These are phyloP conservation scores for Kandelia obovata DNA, from an alignment of 345 rosid species.

Conservation along the genomic window DNA sequence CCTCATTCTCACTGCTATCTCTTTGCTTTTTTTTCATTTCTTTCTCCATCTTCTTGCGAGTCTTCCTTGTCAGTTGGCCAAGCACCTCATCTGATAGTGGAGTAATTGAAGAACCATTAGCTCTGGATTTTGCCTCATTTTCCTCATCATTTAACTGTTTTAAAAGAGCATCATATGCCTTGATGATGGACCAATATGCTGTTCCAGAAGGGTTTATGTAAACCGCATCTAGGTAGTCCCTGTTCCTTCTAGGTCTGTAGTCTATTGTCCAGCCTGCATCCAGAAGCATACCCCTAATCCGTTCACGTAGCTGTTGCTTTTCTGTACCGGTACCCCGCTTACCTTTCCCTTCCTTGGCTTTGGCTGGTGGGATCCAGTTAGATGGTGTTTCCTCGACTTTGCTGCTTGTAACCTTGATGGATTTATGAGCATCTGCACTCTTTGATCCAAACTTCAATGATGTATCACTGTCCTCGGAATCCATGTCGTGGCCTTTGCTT, in stretches of 20 bases:
- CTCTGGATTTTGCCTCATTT: slow-evolving; percentile 18
- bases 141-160: slow-evolving; percentile 30
- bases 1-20: slow-evolving; percentile 16
- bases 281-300: slow-evolving; percentile 62
- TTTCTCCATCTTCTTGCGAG: slow-evolving; percentile 34
- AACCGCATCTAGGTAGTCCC: slow-evolving; percentile 36
- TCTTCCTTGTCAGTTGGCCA: slow-evolving; percentile 30
- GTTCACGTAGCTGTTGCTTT: slow-evolving; percentile 87
- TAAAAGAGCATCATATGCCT: slow-evolving; percentile 37
- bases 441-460: slow-evolving; percentile 20
- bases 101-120: slow-evolving; percentile 14
- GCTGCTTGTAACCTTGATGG: slow-evolving; percentile 21
- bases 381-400: slow-evolving; percentile 42
- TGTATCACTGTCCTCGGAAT: slow-evolving; percentile 30
- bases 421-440: not conserved
- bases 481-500: slow-evolving; percentile 5
- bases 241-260: slow-evolving; percentile 36
- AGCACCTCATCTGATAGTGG: slow-evolving; percentile 34
- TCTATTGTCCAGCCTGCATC: slow-evolving; percentile 35
- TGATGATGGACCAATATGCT: slow-evolving; percentile 37
- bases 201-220: slow-evolving; percentile 32
- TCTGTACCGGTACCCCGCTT: slow-evolving; percentile 90
- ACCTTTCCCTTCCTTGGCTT: slow-evolving; percentile 48
- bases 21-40: slow-evolving; percentile 34
- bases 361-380: slow-evolving; percentile 34